Base-by-base conservation (phyloP, 352 stramenopile species). In the Paralagenidium karlingii region DNA sequence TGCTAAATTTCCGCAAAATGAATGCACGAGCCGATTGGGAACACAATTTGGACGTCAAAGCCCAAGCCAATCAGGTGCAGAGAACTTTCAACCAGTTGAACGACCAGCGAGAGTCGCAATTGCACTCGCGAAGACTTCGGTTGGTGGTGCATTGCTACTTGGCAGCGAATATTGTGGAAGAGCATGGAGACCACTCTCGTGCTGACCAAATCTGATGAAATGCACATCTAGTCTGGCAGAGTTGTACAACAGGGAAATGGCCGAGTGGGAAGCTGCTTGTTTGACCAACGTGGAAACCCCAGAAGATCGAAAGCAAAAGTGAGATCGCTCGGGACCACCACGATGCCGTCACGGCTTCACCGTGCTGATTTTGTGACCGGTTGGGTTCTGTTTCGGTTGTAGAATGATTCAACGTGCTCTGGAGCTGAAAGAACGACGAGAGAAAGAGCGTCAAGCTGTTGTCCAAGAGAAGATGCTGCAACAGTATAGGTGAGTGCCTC, bases 261-360 rank as follows among this genome's bases (percentile, higher is more conserved):
- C 81, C 13, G 34, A 59, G 55, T 89, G 75, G 75, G 71, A 68
- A 49, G 48, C 68, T 18, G 58, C 52, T 25, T 86, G 64, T 45
- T 38, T 85, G 12, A 53, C 57, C 11, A 84, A 83, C 36, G 55
- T 83, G 22, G 75, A 89, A 63, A 85, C 75, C 0, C 67, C 64
- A 5, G 75, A 89, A 26, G 71, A 86, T 16, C 59, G 75, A 42
- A 89, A 89, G 43, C 59, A 76, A 38, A 84, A 82, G 71, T 86
- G 45, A 8, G 56, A 41, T 10, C 19, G 11, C 10, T 3, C 18
- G n/a, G n/a, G n/a, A n/a, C n/a, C n/a, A n/a, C n/a, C n/a, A n/a
- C n/a, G n/a, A n/a, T n/a, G n/a, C n/a, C n/a, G n/a, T n/a, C n/a
- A n/a, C n/a, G n/a, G n/a, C 3, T 36, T 36, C 28, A 7, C 16